Percentiles rank a stretch among this genome's conserved stretches.
These are phyloP conservation scores for Yarrowia sp. DNA, from an alignment of 805 yeast species.

Conservation along the genomic window DNA sequence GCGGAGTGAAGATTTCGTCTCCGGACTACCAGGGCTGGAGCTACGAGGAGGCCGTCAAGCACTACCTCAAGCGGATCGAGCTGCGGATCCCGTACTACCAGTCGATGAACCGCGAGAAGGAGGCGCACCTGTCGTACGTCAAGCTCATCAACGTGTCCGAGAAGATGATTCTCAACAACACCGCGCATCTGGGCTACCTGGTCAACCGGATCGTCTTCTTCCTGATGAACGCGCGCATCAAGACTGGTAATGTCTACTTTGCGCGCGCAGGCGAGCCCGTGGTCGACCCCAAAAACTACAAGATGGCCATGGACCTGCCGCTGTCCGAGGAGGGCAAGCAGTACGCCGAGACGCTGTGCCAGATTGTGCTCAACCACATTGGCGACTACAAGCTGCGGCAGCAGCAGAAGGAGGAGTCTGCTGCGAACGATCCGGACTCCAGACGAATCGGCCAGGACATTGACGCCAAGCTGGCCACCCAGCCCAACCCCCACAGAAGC, in stretches of 20 bases:
- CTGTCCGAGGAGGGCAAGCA: conserved; percentile 68
- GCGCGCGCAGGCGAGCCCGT: conserved; percentile 55
- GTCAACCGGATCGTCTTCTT: conserved; percentile 88
- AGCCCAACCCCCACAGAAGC: conserved; percentile 17
- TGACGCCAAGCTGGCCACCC: conserved; percentile 17
- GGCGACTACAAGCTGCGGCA: conserved; percentile 17
- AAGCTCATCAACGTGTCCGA: conserved; percentile 91
- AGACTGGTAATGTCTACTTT: conserved; percentile 86
- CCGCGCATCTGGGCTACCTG: conserved; percentile 76
- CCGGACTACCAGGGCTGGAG: conserved; percentile 85
- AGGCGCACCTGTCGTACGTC: conserved; percentile 63
- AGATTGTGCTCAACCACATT: conserved; percentile 49
- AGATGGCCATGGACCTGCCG: conserved; percentile 65
- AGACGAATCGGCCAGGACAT: conserved; percentile 12
- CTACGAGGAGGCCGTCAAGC: conserved; percentile 67
- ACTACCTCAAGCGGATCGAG: conserved; percentile 71
- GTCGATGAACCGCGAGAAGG: conserved; percentile 53
- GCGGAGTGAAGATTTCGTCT: conserved; percentile 73
- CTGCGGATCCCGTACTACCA: conserved; percentile 68
- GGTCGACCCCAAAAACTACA: conserved; percentile 52
- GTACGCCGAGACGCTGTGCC: conserved; percentile 64
- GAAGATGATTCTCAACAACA: conserved; percentile 70
- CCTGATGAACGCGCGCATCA: conserved; percentile 84
- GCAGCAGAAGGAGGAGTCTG: conserved; percentile 16
- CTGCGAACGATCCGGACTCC: conserved; percentile 18